Percentiles rank a stretch among this genome's conserved stretches.
phyloP scores from a whole-genome alignment of 1,284 basidiomycete genomes.

The Malassezia arunalokei region DNA sequence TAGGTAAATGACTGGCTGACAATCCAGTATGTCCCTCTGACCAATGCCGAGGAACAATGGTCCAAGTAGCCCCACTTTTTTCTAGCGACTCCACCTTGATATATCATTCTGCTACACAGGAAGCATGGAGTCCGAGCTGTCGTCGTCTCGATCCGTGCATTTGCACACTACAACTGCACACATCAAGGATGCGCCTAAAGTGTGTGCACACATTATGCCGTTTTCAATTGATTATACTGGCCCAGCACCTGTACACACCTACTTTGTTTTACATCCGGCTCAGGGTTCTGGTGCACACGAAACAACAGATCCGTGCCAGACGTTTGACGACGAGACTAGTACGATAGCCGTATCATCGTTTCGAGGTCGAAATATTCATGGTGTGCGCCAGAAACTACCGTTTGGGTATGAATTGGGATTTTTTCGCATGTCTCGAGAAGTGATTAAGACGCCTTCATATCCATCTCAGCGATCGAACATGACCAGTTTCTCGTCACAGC shows the following conservation, averaged over 20 bases:
- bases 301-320: not conserved
- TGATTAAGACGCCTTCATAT: no score
- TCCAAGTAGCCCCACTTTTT: no score
- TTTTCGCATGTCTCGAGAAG: not conserved
- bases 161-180: not conserved
- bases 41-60: no score
- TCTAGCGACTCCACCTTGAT: no score
- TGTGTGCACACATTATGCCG: constrained; percentile 12
- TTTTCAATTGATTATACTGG: constrained; percentile 14
- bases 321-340: not conserved
- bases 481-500: no score
- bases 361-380: constrained; percentile 9
- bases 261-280: constrained; percentile 1
- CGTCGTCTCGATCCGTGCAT: not conserved
- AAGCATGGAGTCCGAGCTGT: not conserved
- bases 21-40: no score
- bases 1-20: no score
- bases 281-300: not conserved
- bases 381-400: not conserved
- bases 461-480: no score
- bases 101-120: not conserved
- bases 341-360: constrained; percentile 3
- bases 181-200: not conserved
- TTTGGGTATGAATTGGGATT: constrained; percentile 2
- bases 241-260: constrained; percentile 11